phyloP scores from a whole-genome alignment of 2,329 filamentous ascomycete genomes.

The Fusarium piperis region DNA sequence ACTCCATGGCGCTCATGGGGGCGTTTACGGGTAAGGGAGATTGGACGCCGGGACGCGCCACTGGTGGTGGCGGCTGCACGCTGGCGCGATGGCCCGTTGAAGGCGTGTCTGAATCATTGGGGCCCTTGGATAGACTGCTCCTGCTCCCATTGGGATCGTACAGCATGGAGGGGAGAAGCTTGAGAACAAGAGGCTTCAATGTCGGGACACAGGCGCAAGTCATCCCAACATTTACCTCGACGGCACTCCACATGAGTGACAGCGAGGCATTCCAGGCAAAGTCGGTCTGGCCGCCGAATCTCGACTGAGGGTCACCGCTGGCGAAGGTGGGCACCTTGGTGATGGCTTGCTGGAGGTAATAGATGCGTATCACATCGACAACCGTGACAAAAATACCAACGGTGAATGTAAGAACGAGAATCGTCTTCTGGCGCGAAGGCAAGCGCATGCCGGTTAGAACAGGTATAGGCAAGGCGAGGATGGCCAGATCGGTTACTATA shows the following conservation, averaged over 20 bases:
- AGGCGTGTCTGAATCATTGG: constrained; percentile 44
- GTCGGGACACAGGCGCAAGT: constrained; percentile 93
- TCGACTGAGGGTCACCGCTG: constrained; percentile 51
- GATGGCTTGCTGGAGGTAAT: constrained; percentile 83
- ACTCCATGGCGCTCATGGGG: constrained; percentile 54
- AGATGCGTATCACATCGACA: constrained; percentile 89
- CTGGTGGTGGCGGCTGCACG: constrained; percentile 38
- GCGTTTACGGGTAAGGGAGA: constrained; percentile 39
- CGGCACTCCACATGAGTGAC: constrained; percentile 91
- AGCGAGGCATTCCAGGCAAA: constrained; percentile 81
- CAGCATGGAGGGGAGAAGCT: constrained; percentile 66
- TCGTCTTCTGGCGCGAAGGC: constrained; percentile 86
- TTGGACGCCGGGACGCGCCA: constrained; percentile 30
- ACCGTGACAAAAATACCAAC: constrained; percentile 88
- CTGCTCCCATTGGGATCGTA: constrained; percentile 60
- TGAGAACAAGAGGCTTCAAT: constrained; percentile 83
- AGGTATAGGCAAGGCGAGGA: constrained; percentile 87
- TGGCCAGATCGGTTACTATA: constrained; percentile 88
- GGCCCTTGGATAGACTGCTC: constrained; percentile 42
- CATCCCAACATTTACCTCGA: constrained; percentile 91
- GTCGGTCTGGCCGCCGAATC: constrained; percentile 62
- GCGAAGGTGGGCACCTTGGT: constrained; percentile 51
- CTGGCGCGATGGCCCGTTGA: constrained; percentile 38
- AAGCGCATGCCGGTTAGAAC: constrained; percentile 88
- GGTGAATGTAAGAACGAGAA: constrained; percentile 85